Evolutionary conservation across 2,329 filamentous ascomycete species (phyloP).

Genomic region (Aspergillus fijiensis): DNA sequence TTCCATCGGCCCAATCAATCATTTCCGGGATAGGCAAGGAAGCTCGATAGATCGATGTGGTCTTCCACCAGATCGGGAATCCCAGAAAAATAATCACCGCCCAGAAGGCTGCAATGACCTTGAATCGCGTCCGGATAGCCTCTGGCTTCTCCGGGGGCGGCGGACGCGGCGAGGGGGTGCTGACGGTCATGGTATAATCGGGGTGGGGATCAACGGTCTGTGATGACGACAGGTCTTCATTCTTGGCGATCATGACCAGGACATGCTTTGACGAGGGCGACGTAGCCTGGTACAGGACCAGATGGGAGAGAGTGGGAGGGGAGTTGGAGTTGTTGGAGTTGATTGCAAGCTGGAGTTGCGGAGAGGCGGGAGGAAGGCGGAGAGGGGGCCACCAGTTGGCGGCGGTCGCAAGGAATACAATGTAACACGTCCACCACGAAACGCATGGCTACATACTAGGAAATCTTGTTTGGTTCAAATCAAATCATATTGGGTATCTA

Average conservation of each 20-base stretch:
- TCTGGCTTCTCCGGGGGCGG: constrained; percentile 77
- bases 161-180: constrained; percentile 35
- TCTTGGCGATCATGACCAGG: constrained; percentile 34
- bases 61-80: constrained; percentile 92
- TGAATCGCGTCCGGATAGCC: constrained; percentile 66
- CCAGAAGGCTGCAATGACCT: constrained; percentile 89
- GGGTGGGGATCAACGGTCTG: constrained; percentile 18
- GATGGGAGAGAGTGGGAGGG: neutral
- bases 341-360: constrained; percentile 17
- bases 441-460: neutral
- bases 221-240: constrained; percentile 35
- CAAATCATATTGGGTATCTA: constrained; percentile 17
- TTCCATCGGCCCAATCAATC: constrained; percentile 87
- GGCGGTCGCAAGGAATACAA: neutral
- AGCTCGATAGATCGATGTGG: constrained; percentile 87
- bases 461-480: neutral
- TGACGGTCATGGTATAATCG: constrained; percentile 21
- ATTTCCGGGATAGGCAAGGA: constrained; percentile 79
- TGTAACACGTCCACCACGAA: neutral
- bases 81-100: constrained; percentile 77
- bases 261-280: constrained; percentile 29
- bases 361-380: constrained; percentile 11
- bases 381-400: constrained; percentile 1
- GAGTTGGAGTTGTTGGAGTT: constrained; percentile 7
- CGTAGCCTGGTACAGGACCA: neutral